These are phyloP conservation scores for Macrotyloma uniflorum DNA, from an alignment of 306 rosid species.

Conservation along the genomic window DNA sequence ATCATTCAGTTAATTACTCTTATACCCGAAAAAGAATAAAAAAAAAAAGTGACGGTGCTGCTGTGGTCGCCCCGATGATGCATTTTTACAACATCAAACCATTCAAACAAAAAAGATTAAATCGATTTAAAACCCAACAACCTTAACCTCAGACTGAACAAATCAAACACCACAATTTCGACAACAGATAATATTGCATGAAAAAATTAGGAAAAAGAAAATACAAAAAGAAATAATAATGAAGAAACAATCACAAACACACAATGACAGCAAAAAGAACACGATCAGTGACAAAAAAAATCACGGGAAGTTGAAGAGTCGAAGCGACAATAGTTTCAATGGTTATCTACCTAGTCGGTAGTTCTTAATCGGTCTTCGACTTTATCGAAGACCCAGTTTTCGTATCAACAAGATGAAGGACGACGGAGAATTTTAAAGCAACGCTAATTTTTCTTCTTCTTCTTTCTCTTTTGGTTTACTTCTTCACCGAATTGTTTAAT, in stretches of 20 bases:
- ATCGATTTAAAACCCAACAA: conserved; percentile 31
- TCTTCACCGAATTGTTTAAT: conserved; percentile 34
- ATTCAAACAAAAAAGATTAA: conserved; percentile 12
- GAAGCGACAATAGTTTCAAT: conserved; percentile 37
- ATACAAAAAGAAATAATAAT: conserved; percentile 20
- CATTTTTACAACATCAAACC: conserved; percentile 22
- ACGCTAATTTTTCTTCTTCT: conserved; percentile 29
- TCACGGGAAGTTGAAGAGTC: conserved; percentile 21
- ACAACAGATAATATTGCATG: not conserved
- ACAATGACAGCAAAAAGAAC: conserved; percentile 38
- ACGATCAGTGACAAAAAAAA: conserved; percentile 41
- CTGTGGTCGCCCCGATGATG: conserved; percentile 11
- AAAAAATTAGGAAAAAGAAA: not conserved
- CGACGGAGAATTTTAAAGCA: conserved; percentile 23
- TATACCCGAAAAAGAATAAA: not conserved
- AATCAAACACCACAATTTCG: conserved; percentile 39
- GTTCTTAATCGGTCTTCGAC: conserved; percentile 63
- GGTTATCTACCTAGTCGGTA: conserved; percentile 55
- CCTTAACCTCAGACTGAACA: conserved; percentile 27
- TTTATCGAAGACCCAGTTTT: conserved; percentile 50
- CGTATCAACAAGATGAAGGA: conserved; percentile 3
- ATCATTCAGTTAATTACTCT: conserved; percentile 8
- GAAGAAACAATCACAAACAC: conserved; percentile 16
- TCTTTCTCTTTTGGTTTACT: conserved; percentile 25
- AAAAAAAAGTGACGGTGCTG: conserved; percentile 6